Base-by-base conservation (phyloP, 371 early-diverging fungal genomes). In the Syncephalis plumigaleata region DNA sequence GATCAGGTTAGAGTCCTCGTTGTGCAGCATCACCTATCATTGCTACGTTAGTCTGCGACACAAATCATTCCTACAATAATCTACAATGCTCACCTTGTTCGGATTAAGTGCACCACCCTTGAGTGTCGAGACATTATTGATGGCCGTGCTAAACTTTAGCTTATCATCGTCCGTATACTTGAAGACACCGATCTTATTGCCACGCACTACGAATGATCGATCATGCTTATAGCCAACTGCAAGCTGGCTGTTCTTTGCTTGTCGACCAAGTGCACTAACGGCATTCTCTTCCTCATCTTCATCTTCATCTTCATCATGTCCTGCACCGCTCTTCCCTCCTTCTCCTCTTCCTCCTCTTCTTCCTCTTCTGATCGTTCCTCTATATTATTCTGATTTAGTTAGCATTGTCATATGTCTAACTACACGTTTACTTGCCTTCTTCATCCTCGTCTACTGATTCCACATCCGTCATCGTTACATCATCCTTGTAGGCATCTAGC, bases 131-230 rank as follows among this genome's bases (percentile, higher is more conserved):
- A 81, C 48, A 37, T 65, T 63, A 42, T 69, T 71, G 57, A 90
- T 87, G 1, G 77, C 70, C 13, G 84, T 75, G 17, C 61, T 51
- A 52, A 77, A 79, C 51, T 77, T 65, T 23, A 91, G 56, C 5
- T 60, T 56, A 53, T 80, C 73, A 44, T 70, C 69, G 36, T 75
- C 73, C 3, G 66, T 69, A 59, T 84, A 78, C 52, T 66, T 70
- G 54, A 87, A 84, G 3, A 91, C 87, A 4, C 90, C 88, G 46
- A 91, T 84, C 37, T 71, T 68, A 58, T 72, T 67, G 22, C 92
- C 91, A 27, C 87, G 81, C 9, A 83, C 74, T n/a, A 88, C 83
- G 60, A 81, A 89, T 5, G 89, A 85, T 16, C 87, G 70, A 45
- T 79, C 73, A 53, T 75, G 57, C 51, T 72, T 79, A 61, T 75